A percentile compares a stretch with the other conserved stretches of the same genome.
Conservation (phyloP, 768 basidiomycete genomes). For the Pisolithus albus region DNA sequence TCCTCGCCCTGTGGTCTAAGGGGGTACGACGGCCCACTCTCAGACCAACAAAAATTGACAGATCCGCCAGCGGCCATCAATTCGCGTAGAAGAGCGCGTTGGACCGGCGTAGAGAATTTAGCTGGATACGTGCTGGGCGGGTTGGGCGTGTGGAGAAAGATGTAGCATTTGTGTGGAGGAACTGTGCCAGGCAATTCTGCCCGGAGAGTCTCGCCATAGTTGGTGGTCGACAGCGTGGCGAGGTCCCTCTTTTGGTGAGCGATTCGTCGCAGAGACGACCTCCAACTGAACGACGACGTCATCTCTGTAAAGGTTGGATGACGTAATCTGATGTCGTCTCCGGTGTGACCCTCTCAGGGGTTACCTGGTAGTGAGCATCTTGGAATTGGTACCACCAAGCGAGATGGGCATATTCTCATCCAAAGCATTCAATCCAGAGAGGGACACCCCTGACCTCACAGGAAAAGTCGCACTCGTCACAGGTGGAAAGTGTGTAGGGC, state of each 20-base stretch:
- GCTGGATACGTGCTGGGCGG: slow-evolving; percentile 47
- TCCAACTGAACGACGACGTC: not conserved
- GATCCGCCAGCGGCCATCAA: slow-evolving; percentile 43
- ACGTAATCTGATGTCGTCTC: not conserved
- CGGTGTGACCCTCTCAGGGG: not conserved
- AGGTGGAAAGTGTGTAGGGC: slow-evolving; percentile 42
- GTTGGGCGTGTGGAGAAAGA: slow-evolving; percentile 46
- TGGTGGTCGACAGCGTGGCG: not conserved
- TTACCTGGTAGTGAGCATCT: not conserved
- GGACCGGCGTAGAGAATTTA: slow-evolving; percentile 41
- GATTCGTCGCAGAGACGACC: no score
- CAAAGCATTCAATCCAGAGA: slow-evolving; percentile 29
- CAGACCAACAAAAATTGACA: slow-evolving; percentile 57
- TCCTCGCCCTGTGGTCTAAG: slow-evolving; percentile 8
- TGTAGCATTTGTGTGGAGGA: slow-evolving; percentile 44
- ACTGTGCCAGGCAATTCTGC: slow-evolving; percentile 43
- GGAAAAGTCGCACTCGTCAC: slow-evolving; percentile 53
- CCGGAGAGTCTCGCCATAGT: not conserved
- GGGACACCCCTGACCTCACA: slow-evolving; percentile 38
- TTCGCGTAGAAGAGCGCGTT: slow-evolving; percentile 42
- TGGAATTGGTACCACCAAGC: not conserved
- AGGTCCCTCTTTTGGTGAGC: no score
- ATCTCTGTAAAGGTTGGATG: not conserved
- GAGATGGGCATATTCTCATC: slow-evolving; percentile 18
- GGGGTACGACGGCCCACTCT: slow-evolving; percentile 14